Base-by-base conservation (phyloP, 108 stramenopile genomes). In the Nitzschia putrida region DNA sequence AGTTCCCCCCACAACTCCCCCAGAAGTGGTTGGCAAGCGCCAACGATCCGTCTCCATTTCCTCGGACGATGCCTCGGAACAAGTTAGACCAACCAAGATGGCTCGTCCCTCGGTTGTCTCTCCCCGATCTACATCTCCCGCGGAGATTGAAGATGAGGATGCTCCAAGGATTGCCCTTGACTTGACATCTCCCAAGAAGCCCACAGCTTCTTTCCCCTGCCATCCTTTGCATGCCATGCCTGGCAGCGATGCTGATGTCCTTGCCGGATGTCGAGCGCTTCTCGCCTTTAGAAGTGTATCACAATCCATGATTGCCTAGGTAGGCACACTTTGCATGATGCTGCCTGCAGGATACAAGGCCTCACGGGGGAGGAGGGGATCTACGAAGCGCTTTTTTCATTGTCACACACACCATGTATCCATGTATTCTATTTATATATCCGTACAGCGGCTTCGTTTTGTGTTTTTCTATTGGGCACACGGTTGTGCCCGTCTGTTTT, bases 231-330 rank as follows among this genome's bases (percentile, higher is more conserved):
- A n/a, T 23, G 14, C 20, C 9, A 53, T 29, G 0, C 18, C n/a
- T 61, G 34, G n/a, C 12, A 73, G 59, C 8, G 80, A 85, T 16
- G 74, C 71, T 14, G 85, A 85, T 47, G 54, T 85, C 24, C 39
- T 85, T 22, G 81, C 81, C 21, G 85, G 85, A 8, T 85, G 81
- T 49, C 75, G 45, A 22, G 85, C 85, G 16, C 64, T 85, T 7
- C 42, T 85, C n/a, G 71, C 65, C 12, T 68, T 85, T 44, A 45
- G 47, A 14, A 40, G 58, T 39, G 26, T 37, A 59, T 14, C 25
- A 9, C 24, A 26, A 34, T 25, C 29, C 11, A 40, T 59, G 58
- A 26, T 59, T 40, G 58, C 58, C 3, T 59, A 59, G 29, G 29
- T n/a, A n/a, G n/a, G n/a, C n/a, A n/a, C 29, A 34, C 4, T 1